These are phyloP conservation scores for Colletotrichum gloeosporioides DNA, from an alignment of 2,329 filamentous ascomycete species.

Conservation along the genomic window DNA sequence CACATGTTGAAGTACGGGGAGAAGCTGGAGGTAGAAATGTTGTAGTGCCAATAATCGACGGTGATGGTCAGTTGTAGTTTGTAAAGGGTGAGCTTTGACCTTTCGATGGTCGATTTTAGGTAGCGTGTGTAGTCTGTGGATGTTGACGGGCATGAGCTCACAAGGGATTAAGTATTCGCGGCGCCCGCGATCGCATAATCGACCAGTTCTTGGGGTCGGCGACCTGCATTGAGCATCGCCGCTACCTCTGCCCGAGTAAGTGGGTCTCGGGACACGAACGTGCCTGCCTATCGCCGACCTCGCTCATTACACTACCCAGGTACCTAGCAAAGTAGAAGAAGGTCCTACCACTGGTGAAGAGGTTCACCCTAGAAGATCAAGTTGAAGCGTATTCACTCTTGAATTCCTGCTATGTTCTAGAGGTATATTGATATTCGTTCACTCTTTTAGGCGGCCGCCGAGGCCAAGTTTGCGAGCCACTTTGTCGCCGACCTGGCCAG, in stretches of 20 bases:
- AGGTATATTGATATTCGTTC: background rate
- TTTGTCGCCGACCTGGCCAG: background rate
- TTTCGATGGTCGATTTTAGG: background rate
- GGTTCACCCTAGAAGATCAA: background rate
- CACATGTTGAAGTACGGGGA: slow-evolving; percentile 38
- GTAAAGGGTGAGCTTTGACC: background rate
- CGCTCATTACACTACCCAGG: background rate
- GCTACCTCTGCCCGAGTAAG: background rate
- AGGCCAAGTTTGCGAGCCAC: background rate
- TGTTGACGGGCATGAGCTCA: background rate
- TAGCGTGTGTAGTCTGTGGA: background rate
- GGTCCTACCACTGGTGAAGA: background rate
- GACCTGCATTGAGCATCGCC: slow-evolving; percentile 18
- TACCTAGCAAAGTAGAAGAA: background rate
- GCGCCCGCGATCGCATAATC: slow-evolving; percentile 1
- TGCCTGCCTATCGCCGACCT: slow-evolving; percentile 14
- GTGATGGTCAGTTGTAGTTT: background rate
- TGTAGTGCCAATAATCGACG: background rate
- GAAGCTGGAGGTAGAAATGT: background rate
- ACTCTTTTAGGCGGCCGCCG: background rate
- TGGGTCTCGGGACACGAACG: background rate
- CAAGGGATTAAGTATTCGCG: slow-evolving; percentile 17
- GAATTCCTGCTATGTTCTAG: background rate
- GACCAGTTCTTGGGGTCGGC: background rate
- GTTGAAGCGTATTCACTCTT: background rate